Evolutionary conservation across 805 yeast species (phyloP).

Genomic region (Ogataea trehaloabstinens): DNA sequence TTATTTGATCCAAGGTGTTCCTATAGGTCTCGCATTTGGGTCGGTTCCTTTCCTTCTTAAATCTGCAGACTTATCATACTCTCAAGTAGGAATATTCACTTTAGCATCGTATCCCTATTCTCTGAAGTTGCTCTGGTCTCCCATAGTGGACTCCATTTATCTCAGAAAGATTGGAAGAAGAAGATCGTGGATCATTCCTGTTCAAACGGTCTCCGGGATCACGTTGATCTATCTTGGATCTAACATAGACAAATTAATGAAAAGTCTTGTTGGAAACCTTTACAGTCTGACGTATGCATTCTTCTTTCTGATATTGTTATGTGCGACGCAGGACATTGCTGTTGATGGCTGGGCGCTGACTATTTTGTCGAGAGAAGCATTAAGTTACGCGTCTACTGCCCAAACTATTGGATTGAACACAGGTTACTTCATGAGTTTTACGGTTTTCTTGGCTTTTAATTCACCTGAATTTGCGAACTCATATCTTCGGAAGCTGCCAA

Average conservation of each 20-base stretch:
- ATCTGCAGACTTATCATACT: slow-evolving; percentile 68
- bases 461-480: slow-evolving; percentile 91
- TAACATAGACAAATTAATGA: slow-evolving; percentile 47
- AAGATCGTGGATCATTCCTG: slow-evolving; percentile 91
- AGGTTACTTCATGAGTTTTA: slow-evolving; percentile 89
- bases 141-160: slow-evolving; percentile 88
- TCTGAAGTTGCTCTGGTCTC: slow-evolving; percentile 90
- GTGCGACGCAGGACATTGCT: slow-evolving; percentile 98
- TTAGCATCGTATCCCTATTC: slow-evolving; percentile 95
- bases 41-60: slow-evolving; percentile 88
- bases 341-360: slow-evolving; percentile 99
- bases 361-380: slow-evolving; percentile 68
- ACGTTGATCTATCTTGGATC: slow-evolving; percentile 66
- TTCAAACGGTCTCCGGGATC: slow-evolving; percentile 76
- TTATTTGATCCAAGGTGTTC: slow-evolving; percentile 91
- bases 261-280: slow-evolving; percentile 46
- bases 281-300: slow-evolving; percentile 64
- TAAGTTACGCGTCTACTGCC: slow-evolving; percentile 94
- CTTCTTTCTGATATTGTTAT: slow-evolving; percentile 74
- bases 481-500: slow-evolving; percentile 64
- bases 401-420: slow-evolving; percentile 94
- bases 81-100: slow-evolving; percentile 88
- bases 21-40: slow-evolving; percentile 94
- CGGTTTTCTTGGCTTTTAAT: slow-evolving; percentile 85
- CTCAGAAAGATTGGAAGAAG: slow-evolving; percentile 70